Evolutionary conservation across 1,284 basidiomycete genomes (phyloP).

Genomic region (Rugosomyces carneus): DNA sequence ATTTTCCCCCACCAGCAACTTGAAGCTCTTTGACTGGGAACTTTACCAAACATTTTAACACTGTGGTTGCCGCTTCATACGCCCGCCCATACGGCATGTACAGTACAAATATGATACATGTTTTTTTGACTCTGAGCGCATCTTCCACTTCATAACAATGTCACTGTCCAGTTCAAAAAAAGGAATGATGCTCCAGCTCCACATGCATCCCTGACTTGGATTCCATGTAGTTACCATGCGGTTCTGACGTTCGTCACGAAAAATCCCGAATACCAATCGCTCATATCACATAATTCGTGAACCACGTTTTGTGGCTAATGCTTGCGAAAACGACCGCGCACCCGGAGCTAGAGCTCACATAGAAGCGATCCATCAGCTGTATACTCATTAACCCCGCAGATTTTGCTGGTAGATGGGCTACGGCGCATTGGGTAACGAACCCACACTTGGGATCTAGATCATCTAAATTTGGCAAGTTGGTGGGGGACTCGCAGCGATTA

Average conservation of each 20-base stretch:
- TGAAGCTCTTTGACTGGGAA: too few species aligned
- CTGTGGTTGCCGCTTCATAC: too few species aligned
- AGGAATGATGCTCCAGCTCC: conserved; percentile 14
- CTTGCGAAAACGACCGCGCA: too few species aligned
- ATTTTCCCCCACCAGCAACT: too few species aligned
- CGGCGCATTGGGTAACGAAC: background rate
- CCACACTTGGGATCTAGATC: background rate
- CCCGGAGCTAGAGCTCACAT: background rate
- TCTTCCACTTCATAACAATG: too few species aligned
- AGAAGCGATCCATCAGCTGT: background rate
- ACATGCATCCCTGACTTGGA: background rate
- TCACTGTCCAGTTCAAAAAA: too few species aligned
- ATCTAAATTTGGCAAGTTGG: too few species aligned
- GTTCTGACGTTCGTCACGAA: background rate
- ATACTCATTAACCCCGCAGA: background rate
- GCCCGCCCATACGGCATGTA: too few species aligned
- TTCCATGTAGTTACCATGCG: background rate
- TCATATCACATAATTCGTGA: background rate
- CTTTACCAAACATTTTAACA: too few species aligned
- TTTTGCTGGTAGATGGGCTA: background rate
- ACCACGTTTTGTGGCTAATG: background rate
- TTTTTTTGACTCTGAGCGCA: too few species aligned
- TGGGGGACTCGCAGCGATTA: too few species aligned
- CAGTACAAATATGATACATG: too few species aligned
- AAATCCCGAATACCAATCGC: background rate